Evolutionary conservation across 768 basidiomycete species (phyloP).

Genomic region (Boletus fagicola): DNA sequence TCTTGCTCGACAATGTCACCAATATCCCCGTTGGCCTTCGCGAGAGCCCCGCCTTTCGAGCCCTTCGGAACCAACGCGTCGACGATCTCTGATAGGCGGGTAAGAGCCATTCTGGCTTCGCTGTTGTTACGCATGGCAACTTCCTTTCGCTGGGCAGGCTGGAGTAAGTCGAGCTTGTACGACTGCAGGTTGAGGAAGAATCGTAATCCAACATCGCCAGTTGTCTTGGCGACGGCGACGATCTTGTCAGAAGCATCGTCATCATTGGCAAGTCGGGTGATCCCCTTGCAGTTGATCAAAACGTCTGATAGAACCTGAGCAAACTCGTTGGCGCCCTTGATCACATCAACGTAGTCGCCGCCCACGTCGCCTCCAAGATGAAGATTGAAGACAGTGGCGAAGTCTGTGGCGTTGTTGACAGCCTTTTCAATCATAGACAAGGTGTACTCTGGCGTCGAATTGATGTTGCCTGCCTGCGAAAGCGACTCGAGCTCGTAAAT

Average conservation of each 20-base stretch:
- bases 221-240: slow-evolving; percentile 73
- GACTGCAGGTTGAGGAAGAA: slow-evolving; percentile 97
- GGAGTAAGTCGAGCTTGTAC: slow-evolving; percentile 84
- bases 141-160: slow-evolving; percentile 72
- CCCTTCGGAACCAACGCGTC: slow-evolving; percentile 86
- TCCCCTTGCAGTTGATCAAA: slow-evolving; percentile 90
- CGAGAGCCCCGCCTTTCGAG: slow-evolving; percentile 61
- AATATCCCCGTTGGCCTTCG: slow-evolving; percentile 86
- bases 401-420: slow-evolving; percentile 91
- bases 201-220: slow-evolving; percentile 85
- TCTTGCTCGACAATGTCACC: slow-evolving; percentile 96
- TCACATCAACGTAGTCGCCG: slow-evolving; percentile 95
- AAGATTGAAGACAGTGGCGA: slow-evolving; percentile 91
- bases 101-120: slow-evolving; percentile 77
- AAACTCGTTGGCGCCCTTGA: slow-evolving; percentile 95
- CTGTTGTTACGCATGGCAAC: slow-evolving; percentile 88
- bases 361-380: slow-evolving; percentile 84
- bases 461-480: slow-evolving; percentile 89
- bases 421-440: slow-evolving; percentile 98
- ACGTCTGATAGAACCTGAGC: slow-evolving; percentile 93
- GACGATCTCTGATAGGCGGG: slow-evolving; percentile 83
- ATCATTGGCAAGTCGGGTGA: slow-evolving; percentile 87
- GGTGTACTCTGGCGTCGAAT: slow-evolving; percentile 98
- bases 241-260: slow-evolving; percentile 94
- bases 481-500: slow-evolving; percentile 98